Conservation (phyloP, 108 stramenopile genomes). For the Schizochytrium sp. region DNA sequence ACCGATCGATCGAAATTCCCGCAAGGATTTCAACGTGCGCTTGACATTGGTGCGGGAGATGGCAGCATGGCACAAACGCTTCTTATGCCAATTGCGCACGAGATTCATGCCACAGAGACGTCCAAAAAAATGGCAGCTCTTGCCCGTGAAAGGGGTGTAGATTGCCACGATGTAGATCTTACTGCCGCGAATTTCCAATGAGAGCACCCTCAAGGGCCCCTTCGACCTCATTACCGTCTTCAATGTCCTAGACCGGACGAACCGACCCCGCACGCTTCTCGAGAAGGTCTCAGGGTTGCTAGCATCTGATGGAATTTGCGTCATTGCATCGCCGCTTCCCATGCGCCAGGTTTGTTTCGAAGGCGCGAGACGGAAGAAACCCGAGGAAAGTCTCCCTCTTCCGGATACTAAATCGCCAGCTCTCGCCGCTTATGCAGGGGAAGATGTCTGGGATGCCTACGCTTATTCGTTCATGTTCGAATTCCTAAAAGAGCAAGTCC, state of each 20-base stretch:
- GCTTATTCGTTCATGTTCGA: slow-evolving; percentile 51
- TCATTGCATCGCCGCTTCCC: slow-evolving; percentile 48
- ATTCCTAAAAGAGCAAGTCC: neutral
- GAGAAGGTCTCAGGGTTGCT: neutral
- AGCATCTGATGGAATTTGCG: neutral
- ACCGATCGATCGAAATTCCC: neutral
- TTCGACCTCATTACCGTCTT: slow-evolving; percentile 45
- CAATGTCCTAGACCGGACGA: slow-evolving; percentile 22
- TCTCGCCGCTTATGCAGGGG: neutral
- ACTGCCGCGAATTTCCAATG: neutral
- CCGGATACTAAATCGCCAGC: neutral
- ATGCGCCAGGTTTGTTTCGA: slow-evolving; percentile 16
- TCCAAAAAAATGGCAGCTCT: neutral
- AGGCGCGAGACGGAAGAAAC: neutral
- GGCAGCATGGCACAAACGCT: slow-evolving; percentile 14
- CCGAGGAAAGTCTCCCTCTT: neutral
- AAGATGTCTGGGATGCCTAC: neutral
- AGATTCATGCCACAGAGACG: neutral
- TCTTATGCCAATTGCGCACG: neutral
- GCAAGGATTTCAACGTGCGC: neutral
- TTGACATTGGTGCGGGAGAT: slow-evolving; percentile 30
- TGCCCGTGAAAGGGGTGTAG: neutral
- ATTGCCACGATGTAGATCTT: neutral
- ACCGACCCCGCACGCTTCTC: neutral
- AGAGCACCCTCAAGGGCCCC: no score